These are phyloP conservation scores for Acacia melanoxylon DNA, from an alignment of 306 rosid genomes.

Conservation along the genomic window DNA sequence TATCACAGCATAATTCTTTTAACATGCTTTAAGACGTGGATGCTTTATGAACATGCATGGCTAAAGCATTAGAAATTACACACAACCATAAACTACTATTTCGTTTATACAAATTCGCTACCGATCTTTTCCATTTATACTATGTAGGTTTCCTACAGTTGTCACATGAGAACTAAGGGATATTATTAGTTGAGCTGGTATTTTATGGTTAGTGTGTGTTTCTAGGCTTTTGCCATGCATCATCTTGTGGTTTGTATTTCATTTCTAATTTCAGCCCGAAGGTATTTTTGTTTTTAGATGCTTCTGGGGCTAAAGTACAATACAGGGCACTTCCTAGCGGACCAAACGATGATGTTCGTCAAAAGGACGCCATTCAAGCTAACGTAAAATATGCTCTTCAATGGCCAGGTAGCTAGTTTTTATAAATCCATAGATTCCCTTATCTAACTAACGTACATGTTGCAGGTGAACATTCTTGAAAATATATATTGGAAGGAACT, in stretches of 20 bases:
- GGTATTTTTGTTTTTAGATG: conserved; percentile 29
- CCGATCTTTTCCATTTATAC: no score
- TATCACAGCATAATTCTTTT: no score
- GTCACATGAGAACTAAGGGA: no score
- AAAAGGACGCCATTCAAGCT: conserved; percentile 22
- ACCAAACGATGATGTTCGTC: conserved; percentile 19
- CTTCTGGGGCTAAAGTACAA: conserved; percentile 39
- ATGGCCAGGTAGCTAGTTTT: not conserved
- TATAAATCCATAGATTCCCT: not conserved
- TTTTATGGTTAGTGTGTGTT: no score
- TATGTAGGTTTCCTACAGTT: no score
- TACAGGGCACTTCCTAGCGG: conserved; percentile 65
- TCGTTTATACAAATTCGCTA: no score
- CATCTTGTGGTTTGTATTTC: not conserved
- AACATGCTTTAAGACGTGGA: no score
- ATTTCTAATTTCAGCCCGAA: conserved; percentile 6
- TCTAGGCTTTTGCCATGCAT: no score
- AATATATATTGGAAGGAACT: conserved; percentile 67
- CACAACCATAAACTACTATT: no score
- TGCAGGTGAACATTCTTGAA: conserved; percentile 51
- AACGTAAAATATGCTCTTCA: conserved; percentile 36
- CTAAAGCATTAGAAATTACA: no score
- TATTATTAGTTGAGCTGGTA: no score
- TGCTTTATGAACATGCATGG: no score
- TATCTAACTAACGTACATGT: conserved; percentile 28